A percentile compares a stretch with the other conserved stretches of the same genome.
phyloP scores from a whole-genome alignment of 2,329 filamentous ascomycete genomes.

The Paraphaeosphaeria sporulosa region DNA sequence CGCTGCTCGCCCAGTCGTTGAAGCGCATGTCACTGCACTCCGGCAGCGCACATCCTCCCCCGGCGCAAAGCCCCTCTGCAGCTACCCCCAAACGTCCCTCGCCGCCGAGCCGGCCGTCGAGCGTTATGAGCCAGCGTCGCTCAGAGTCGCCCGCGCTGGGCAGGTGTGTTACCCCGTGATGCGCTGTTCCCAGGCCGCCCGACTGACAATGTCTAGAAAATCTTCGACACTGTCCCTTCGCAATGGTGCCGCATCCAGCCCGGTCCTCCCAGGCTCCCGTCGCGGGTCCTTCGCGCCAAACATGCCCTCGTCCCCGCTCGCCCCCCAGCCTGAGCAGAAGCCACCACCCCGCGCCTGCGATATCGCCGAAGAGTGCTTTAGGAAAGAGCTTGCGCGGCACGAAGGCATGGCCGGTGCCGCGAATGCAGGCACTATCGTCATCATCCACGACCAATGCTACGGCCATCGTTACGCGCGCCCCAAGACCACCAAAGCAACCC shows the following conservation, averaged over 20 bases:
- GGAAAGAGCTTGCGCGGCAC: constrained; percentile 71
- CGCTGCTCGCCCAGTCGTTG: constrained; percentile 40
- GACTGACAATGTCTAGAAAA: constrained; percentile 2
- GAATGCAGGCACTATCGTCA: constrained; percentile 72
- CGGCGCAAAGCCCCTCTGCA: constrained; percentile 40
- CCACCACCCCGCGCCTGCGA: constrained; percentile 60
- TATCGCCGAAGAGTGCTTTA: constrained; percentile 73
- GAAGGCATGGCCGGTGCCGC: constrained; percentile 53
- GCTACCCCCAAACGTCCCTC: constrained; percentile 22
- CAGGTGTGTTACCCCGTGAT: constrained; percentile 48
- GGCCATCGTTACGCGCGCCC: constrained; percentile 90
- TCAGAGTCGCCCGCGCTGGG: constrained; percentile 52
- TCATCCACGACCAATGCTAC: constrained; percentile 93
- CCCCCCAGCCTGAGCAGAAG: constrained; percentile 48
- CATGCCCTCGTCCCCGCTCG: constrained; percentile 50
- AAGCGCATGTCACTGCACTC: constrained; percentile 49
- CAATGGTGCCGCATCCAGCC: constrained; percentile 43
- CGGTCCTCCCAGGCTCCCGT: constrained; percentile 49
- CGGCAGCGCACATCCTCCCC: constrained; percentile 1
- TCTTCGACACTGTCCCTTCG: constrained; percentile 45
- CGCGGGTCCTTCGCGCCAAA: constrained; percentile 55
- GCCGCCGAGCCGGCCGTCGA: constrained; percentile 51
- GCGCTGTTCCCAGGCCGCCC: neutral
- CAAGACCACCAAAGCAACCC: constrained; percentile 72
- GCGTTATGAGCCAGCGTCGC: constrained; percentile 50